These are phyloP conservation scores for Anisodus acutangulus DNA, from an alignment of 257 asterid genomes.

Conservation along the genomic window DNA sequence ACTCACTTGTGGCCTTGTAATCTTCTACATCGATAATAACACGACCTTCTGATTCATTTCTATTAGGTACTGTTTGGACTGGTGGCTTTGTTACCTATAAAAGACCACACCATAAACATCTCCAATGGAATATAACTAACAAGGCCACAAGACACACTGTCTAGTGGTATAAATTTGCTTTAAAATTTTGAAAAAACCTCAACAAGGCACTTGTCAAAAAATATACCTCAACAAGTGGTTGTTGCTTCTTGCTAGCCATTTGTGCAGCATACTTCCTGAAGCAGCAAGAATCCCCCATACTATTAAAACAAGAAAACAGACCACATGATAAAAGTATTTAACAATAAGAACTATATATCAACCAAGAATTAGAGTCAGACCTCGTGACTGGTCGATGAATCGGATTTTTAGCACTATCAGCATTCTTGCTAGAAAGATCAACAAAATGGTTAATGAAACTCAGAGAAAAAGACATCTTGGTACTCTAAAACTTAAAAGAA, in stretches of 20 bases:
- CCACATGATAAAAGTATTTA: background rate
- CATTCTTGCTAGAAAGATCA: slow-evolving; percentile 48
- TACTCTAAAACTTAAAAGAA: background rate
- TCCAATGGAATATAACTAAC: background rate
- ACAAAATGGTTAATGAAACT: background rate
- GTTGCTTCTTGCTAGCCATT: slow-evolving; percentile 53
- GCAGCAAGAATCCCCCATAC: slow-evolving; percentile 14
- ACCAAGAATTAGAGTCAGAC: slow-evolving; percentile 43
- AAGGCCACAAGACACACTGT: too few relatives aligned
- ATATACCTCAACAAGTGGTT: slow-evolving; percentile 47
- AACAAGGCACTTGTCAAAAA: slow-evolving; percentile 25
- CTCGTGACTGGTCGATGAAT: slow-evolving; percentile 70
- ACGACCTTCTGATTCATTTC: slow-evolving; percentile 42
- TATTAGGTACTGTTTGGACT: slow-evolving; percentile 32
- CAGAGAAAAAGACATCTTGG: background rate
- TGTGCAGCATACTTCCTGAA: slow-evolving; percentile 63
- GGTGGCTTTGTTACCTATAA: slow-evolving; percentile 45
- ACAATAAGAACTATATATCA: slow-evolving; percentile 7
- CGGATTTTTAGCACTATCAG: slow-evolving; percentile 35
- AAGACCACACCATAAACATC: background rate
- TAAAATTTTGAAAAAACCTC: too few relatives aligned
- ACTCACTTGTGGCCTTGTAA: slow-evolving; percentile 34
- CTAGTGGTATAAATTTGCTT: too few relatives aligned
- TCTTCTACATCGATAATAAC: slow-evolving; percentile 50
- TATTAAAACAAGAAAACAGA: slow-evolving; percentile 29